Evolutionary conservation across 768 basidiomycete genomes (phyloP).

Genomic region (Leucocoprinus sp.): DNA sequence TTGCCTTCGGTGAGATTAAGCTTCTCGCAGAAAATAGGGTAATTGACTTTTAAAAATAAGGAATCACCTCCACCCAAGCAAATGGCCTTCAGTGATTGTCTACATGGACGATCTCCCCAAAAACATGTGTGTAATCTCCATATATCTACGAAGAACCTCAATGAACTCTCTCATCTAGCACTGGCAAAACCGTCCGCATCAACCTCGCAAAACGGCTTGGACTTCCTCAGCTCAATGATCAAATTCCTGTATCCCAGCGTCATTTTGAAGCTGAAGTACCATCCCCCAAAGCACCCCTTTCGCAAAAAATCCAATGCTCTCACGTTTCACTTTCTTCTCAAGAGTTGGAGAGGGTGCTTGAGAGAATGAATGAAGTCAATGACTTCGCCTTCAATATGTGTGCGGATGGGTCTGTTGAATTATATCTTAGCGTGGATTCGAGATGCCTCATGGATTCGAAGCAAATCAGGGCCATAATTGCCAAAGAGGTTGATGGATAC

Average conservation of each 20-base stretch:
- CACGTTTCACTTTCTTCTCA: constrained; percentile 22
- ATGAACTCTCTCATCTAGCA: constrained; percentile 16
- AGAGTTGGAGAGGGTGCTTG: constrained; percentile 22
- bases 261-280: constrained; percentile 34
- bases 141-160: not conserved
- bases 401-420: constrained; percentile 27
- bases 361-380: constrained; percentile 20
- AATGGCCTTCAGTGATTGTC: constrained; percentile 40
- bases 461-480: constrained; percentile 17
- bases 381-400: constrained; percentile 27
- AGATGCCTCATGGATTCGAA: constrained; percentile 14
- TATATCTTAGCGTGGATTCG: constrained; percentile 26
- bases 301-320: constrained; percentile 29
- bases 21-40: not conserved
- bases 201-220: constrained; percentile 34
- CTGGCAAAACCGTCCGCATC: constrained; percentile 41
- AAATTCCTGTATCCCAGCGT: constrained; percentile 24
- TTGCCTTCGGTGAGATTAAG: constrained; percentile 24
- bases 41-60: constrained; percentile 14
- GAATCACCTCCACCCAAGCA: constrained; percentile 38
- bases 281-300: constrained; percentile 22
- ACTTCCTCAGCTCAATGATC: constrained; percentile 28
- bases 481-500: constrained; percentile 29
- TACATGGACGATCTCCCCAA: constrained; percentile 42
- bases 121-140: constrained; percentile 23